phyloP scores from a whole-genome alignment of 306 rosid genomes.

The Glycyrrhiza uralensis region DNA sequence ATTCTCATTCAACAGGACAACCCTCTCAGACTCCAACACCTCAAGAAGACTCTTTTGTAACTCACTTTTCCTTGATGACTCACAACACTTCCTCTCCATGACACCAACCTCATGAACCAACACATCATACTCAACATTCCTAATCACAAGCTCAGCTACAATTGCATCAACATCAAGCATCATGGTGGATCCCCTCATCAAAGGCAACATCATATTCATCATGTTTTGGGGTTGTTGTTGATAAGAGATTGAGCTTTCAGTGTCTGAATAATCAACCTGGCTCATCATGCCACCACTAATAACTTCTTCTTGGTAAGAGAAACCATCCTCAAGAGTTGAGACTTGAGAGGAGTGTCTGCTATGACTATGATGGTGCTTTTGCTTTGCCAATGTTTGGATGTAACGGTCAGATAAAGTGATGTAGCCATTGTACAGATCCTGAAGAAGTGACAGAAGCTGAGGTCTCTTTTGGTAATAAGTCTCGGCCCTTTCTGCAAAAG shows the following conservation, averaged over 20 bases:
- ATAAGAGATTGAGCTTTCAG: constrained; percentile 76
- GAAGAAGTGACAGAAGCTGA: constrained; percentile 66
- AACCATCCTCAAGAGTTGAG: constrained; percentile 42
- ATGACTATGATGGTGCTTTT: constrained; percentile 43
- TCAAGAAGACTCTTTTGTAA: constrained; percentile 84
- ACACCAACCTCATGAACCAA: constrained; percentile 50
- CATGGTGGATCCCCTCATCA: not conserved
- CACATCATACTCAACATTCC: constrained; percentile 64
- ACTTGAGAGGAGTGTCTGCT: constrained; percentile 53
- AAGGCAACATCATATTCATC: not conserved
- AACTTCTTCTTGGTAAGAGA: constrained; percentile 50
- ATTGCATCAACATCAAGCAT: constrained; percentile 34
- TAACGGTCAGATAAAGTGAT: constrained; percentile 78
- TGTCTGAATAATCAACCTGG: constrained; percentile 70
- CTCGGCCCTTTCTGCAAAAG: constrained; percentile 87
- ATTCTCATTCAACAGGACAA: constrained; percentile 76
- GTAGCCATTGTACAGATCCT: constrained; percentile 82
- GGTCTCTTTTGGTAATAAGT: constrained; percentile 88
- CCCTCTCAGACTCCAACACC: constrained; percentile 91
- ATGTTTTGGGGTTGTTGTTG: constrained; percentile 31
- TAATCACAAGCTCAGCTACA: constrained; percentile 72
- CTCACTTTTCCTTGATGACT: constrained; percentile 69
- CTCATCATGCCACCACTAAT: constrained; percentile 37
- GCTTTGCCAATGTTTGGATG: constrained; percentile 58
- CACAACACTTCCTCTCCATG: constrained; percentile 52